Base-by-base conservation (phyloP, 768 basidiomycete species). In the Nidularia sp. region DNA sequence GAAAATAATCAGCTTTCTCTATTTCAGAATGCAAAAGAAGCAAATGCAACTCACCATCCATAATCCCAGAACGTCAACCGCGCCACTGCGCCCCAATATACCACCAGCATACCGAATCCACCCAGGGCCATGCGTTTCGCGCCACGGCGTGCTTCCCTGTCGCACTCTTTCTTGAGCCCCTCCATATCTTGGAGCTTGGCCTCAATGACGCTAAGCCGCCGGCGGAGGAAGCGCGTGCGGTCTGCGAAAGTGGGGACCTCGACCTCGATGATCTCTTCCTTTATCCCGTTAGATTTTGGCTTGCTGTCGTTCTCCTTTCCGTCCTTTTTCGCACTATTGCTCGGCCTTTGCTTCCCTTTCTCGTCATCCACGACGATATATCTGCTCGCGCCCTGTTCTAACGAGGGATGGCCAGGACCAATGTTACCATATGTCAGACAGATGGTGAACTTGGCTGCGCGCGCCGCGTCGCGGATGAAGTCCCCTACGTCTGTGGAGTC, bases 1-100 rank as follows among this genome's bases (percentile, higher is more conserved):
- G 18, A 29, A 34, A 45, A 52, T 43, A 8, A 31, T 45, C 5
- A 36, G 18, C 10, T 8, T 8, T 45, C 45, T 41, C 36, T 9
- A n/a, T 7, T 7, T 29, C 7, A 45, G 45, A n/a, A 13, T 8
- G 45, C 45, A n/a, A 7, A 45, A 45, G 25, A 18, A 8, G 33
- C n/a, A 51, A n/a, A 55, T 42, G 34, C 7, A 3, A 59, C 67
- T 48, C 51, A 78, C 77, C 78, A 81, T 12, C 79, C 78, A 51
- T 66, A 76, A 58, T 85, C 80, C 78, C 78, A 82, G 62, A 83
- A 84, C 50, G 84, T 87, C 47, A 83, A 66, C n/a, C 83, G 71
- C 39, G 81, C 80, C 2, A 88, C 83, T 2, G 73, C 66, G 2
- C 69, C 81, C 86, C 85, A 89, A 62, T 87, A 87, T 0, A 75